Base-by-base conservation (phyloP, 2,329 filamentous ascomycete genomes). In the Aspergillaceae sp. region DNA sequence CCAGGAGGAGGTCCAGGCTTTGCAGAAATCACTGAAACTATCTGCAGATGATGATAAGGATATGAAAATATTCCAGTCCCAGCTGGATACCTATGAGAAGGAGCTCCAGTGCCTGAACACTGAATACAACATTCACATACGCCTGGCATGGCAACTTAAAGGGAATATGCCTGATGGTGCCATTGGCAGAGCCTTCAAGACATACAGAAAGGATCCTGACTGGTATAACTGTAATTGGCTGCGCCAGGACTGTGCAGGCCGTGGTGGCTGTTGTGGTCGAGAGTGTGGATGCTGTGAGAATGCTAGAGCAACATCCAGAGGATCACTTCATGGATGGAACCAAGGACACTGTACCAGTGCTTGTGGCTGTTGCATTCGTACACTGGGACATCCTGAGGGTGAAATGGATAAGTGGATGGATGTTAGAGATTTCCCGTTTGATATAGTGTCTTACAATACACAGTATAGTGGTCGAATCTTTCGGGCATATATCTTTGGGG, bases 201-300 rank as follows among this genome's bases (percentile, higher is more conserved):
- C 32, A 29, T 11, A 9, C 11, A 34, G 34, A 29, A 29, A 19
- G 7, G 27, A 43, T 29, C 27, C 32, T 7, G 19, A 36, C 19
- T 43, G 42, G 33, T 43, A 11, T 27, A 3, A 36, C 26, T 37
- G 41, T 32, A 11, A 19, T 7, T 47, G 47, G 44, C 10, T 49
- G 3, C 47, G 42, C 0, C 28, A 47, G 42, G 47, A 51, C 26
- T 51, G 47, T 41, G 44, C 40, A 2, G 38, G 44, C 4, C 42
- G 47, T 0, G 49, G 47, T 28, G 47, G 47, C 5, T 51, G 49
- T 10, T 51, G 49, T 47, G 49, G 43, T 7, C 33, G 49, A 26
- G n/a, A 27, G 5, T 49, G 49, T 26, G 34, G 32, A 8, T 49
- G 49, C 11, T 51, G 49, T 37, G 42, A 44, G n/a, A 42, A 19